Evolutionary conservation across 768 basidiomycete genomes (phyloP), one percentile per base, ranked within the genome.

Genomic region (Rhizopogon sp.): DNA sequence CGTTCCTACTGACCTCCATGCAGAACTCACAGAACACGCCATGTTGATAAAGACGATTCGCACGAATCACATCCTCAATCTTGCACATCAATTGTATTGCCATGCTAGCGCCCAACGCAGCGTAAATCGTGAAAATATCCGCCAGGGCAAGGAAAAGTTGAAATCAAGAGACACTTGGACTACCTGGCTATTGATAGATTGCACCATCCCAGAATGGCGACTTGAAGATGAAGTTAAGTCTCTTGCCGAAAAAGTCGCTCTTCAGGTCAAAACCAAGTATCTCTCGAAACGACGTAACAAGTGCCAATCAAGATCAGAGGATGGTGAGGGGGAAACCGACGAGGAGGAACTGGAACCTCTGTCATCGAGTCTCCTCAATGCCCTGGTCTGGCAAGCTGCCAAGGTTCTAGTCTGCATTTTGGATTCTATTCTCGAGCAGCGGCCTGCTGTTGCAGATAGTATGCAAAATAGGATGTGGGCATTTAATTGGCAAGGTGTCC

Each of bases 131-230:
- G 67, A 63, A 40, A 62, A 61, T 13, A 64, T 69, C 16, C 64
- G 68, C 25, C 64, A 65, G 16, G 66, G 63, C n/a, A 62, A 58
- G 29, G 60, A 65, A 5, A 62, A 60, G 45, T 13, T 39, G 22
- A 51, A 20, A 1, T 53, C 47, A 5, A 25, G 64, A 63, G 81
- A 86, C 60, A 72, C 71, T 0, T 90, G 87, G 88, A 89, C 88
- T 0, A 75, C 82, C 6, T 92, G 90, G 90, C 90, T 90, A 1
- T 77, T 90, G 50, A 76, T 82, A 16, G 87, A 91, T 60, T 77
- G 88, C 14, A 72, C 76, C 22, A 71, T 79, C 8, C 88, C 90
- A 1, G 83, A 89, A 68, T 91, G 85, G 84, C 70, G 70, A 8
- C 70, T 92, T 20, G 76, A 83, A 45, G 89, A 91, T 58, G 90